These are phyloP conservation scores for Rhododendron kiyosumense DNA, from an alignment of 148 eudicot genomes.

Conservation along the genomic window DNA sequence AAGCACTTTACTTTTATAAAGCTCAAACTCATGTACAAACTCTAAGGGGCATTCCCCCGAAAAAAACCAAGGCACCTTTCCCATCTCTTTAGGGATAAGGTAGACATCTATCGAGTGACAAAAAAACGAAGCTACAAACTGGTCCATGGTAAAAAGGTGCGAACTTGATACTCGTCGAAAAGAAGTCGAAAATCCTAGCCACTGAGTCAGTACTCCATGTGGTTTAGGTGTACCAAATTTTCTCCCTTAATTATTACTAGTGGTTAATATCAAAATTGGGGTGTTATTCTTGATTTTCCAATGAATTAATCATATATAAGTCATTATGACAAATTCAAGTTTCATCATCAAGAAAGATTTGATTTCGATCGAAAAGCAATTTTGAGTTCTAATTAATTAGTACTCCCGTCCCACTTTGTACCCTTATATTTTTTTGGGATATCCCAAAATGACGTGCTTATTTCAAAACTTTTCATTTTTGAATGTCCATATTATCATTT, in stretches of 20 bases:
- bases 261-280: not conserved
- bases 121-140: not conserved
- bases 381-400: not conserved
- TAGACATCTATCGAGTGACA: no score
- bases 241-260: not conserved
- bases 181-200: not conserved
- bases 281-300: not conserved
- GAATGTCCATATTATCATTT: no score
- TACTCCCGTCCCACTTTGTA: not conserved
- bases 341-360: not conserved
- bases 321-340: not conserved
- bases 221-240: not conserved
- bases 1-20: no score
- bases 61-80: no score
- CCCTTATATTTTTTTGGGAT: no score
- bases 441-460: no score
- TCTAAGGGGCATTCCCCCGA: no score
- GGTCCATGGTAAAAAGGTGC: not conserved
- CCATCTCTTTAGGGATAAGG: no score
- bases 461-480: no score
- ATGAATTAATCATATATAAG: not conserved
- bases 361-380: not conserved
- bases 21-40: no score
- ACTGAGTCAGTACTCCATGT: not conserved
- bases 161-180: not conserved